Percentiles rank a stretch among this genome's conserved stretches.
Evolutionary conservation across 495 filamentous ascomycete genomes (phyloP).

Genomic region (Penicillium canescens): DNA sequence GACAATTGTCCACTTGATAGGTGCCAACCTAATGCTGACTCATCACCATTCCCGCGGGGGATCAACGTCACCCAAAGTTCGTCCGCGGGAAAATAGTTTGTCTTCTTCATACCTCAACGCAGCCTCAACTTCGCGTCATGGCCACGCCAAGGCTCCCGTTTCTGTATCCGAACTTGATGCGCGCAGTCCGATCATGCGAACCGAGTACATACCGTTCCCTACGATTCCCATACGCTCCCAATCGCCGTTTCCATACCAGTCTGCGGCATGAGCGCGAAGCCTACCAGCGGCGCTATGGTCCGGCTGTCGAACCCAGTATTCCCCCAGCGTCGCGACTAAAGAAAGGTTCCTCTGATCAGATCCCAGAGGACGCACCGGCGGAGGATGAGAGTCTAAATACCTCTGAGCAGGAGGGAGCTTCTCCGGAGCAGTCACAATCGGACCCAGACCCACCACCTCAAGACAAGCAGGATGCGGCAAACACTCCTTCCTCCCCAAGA

Average conservation of each 20-base stretch:
- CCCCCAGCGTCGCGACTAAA: constrained; percentile 37
- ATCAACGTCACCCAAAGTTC: constrained; percentile 23
- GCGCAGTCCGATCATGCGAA: constrained; percentile 39
- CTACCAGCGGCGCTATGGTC: constrained; percentile 52
- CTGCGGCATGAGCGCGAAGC: constrained; percentile 40
- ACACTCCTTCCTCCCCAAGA: not conserved
- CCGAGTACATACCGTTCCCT: constrained; percentile 31
- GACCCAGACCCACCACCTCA: constrained; percentile 1
- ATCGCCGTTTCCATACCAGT: constrained; percentile 39
- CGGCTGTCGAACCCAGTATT: constrained; percentile 47
- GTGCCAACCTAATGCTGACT: constrained; percentile 2
- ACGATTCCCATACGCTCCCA: constrained; percentile 21
- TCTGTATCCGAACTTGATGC: constrained; percentile 71
- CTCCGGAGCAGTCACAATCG: constrained; percentile 14
- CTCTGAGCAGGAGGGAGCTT: constrained; percentile 10
- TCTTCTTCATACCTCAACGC: constrained; percentile 10
- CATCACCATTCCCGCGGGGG: constrained; percentile 40
- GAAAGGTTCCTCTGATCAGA: constrained; percentile 18
- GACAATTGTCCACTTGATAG: too few relatives aligned
- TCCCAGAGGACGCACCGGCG: constrained; percentile 20
- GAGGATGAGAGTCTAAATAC: constrained; percentile 14
- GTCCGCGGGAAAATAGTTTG: constrained; percentile 22
- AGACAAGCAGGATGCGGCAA: not conserved
- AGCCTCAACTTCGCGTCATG: constrained; percentile 48
- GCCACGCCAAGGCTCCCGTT: constrained; percentile 68